Percentiles rank a stretch among this genome's conserved stretches.
phyloP scores from a whole-genome alignment of 2,329 filamentous ascomycete genomes.

The Colletotrichum caudatum region DNA sequence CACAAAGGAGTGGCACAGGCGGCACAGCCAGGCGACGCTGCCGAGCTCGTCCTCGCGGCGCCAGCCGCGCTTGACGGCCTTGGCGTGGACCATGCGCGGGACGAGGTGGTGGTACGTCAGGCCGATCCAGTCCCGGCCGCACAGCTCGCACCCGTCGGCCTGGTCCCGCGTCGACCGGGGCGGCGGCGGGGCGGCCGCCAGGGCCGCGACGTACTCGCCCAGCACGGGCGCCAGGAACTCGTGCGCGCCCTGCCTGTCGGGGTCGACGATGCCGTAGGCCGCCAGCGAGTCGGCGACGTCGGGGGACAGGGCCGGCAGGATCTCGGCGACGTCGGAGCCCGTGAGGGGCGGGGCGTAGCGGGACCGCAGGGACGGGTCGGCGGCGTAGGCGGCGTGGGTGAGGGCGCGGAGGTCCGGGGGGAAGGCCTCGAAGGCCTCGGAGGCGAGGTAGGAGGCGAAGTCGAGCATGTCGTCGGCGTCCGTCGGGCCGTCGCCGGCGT shows the following conservation, averaged over 20 bases:
- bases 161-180: slow-evolving; percentile 67
- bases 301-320: slow-evolving; percentile 68
- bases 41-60: slow-evolving; percentile 79
- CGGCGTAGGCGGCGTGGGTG: slow-evolving; percentile 68
- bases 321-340: slow-evolving; percentile 58
- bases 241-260: slow-evolving; percentile 50
- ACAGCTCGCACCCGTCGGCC: slow-evolving; percentile 78
- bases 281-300: slow-evolving; percentile 74
- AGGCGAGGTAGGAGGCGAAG: slow-evolving; percentile 83
- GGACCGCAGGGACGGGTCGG: slow-evolving; percentile 61
- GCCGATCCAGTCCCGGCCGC: slow-evolving; percentile 78
- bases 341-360: slow-evolving; percentile 71
- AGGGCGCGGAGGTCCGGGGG: slow-evolving; percentile 71
- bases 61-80: slow-evolving; percentile 83
- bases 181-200: slow-evolving; percentile 72
- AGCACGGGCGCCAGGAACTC: slow-evolving; percentile 74
- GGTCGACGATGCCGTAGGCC: slow-evolving; percentile 73
- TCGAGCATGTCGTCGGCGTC: slow-evolving; percentile 79
- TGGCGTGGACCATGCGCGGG: slow-evolving; percentile 80
- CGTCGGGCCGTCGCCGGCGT: slow-evolving; percentile 15
- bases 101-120: slow-evolving; percentile 90
- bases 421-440: slow-evolving; percentile 74
- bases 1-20: slow-evolving; percentile 86
- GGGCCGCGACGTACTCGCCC: slow-evolving; percentile 69
- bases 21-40: slow-evolving; percentile 87